These are phyloP conservation scores for Chlorencoelia australis DNA, from an alignment of 2,329 filamentous ascomycete species.

Conservation along the genomic window DNA sequence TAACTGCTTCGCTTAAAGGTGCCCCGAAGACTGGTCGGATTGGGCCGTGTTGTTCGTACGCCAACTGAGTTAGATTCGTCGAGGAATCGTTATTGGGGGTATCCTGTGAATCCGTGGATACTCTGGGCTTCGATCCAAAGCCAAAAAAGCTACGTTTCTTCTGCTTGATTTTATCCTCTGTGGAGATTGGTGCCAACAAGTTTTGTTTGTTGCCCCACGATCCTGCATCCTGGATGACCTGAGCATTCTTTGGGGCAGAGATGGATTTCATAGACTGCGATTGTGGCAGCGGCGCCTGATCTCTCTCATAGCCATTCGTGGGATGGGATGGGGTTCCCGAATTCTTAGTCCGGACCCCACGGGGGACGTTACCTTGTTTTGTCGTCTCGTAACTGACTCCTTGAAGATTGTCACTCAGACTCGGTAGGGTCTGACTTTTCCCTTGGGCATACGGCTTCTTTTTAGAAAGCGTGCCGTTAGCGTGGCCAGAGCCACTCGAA, in stretches of 20 bases:
- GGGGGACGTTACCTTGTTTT: conserved; percentile 27
- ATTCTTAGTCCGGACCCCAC: conserved; percentile 23
- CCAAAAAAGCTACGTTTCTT: conserved; percentile 74
- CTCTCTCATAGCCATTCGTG: conserved; percentile 20
- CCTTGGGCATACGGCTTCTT: conserved; percentile 33
- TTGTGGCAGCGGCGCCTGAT: conserved; percentile 19
- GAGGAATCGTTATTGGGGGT: conserved; percentile 41
- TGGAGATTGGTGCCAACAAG: conserved; percentile 37
- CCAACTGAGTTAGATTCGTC: conserved; percentile 32
- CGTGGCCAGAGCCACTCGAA: conserved; percentile 27
- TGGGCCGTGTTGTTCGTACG: conserved; percentile 39
- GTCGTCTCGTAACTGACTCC: conserved; percentile 30
- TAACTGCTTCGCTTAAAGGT: conserved; percentile 75
- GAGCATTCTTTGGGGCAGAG: conserved; percentile 75
- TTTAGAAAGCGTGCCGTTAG: conserved; percentile 31
- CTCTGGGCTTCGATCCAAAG: conserved; percentile 50
- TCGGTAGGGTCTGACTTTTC: conserved; percentile 27
- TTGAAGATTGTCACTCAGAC: conserved; percentile 30
- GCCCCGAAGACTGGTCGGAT: conserved; percentile 74
- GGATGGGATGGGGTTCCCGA: conserved; percentile 25
- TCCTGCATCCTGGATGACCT: conserved; percentile 73
- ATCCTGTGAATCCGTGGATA: conserved; percentile 49
- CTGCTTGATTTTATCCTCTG: conserved; percentile 63
- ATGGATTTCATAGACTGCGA: conserved; percentile 46
- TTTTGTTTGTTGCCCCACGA: conserved; percentile 75